phyloP scores from a whole-genome alignment of 1,284 basidiomycete genomes.

The Boletus smithii region DNA sequence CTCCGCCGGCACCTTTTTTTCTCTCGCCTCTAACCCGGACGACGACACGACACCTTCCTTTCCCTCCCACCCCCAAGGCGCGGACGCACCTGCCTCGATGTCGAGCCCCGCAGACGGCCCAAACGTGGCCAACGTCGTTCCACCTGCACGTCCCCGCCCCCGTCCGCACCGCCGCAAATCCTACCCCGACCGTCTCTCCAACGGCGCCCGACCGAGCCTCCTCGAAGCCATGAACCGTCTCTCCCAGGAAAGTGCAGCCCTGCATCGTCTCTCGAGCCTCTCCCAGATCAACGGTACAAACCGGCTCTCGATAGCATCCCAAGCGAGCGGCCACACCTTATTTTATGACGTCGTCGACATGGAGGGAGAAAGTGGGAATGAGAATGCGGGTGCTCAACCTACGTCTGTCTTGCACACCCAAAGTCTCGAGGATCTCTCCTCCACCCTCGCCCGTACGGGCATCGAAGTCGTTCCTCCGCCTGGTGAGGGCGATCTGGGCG shows the following conservation, averaged over 20 bases:
- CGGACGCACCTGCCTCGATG: background rate
- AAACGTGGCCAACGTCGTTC: background rate
- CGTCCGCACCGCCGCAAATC: slow-evolving; percentile 24
- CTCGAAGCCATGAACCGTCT: slow-evolving; percentile 32
- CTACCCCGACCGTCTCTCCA: slow-evolving; percentile 28
- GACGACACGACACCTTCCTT: slow-evolving; percentile 3
- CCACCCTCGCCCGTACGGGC: slow-evolving; percentile 19
- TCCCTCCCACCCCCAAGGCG: background rate
- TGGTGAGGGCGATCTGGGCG: background rate
- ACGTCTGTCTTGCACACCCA: slow-evolving; percentile 17
- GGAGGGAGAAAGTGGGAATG: slow-evolving; percentile 2
- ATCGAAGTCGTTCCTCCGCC: slow-evolving; percentile 10
- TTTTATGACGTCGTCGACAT: slow-evolving; percentile 24
- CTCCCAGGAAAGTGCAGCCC: slow-evolving; percentile 27
- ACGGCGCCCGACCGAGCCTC: slow-evolving; percentile 24
- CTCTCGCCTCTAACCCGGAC: slow-evolving; percentile 19
- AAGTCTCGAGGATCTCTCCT: slow-evolving; percentile 27
- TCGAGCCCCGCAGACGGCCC: slow-evolving; percentile 1
- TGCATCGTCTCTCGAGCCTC: slow-evolving; percentile 25
- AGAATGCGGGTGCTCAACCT: background rate
- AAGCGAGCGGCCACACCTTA: slow-evolving; percentile 27
- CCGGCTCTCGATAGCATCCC: slow-evolving; percentile 24
- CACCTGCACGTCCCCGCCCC: slow-evolving; percentile 21
- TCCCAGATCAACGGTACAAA: slow-evolving; percentile 12
- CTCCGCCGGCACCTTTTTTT: slow-evolving; percentile 29